Conservation (phyloP, 1,284 basidiomycete species). For the Trametes polyzona region DNA sequence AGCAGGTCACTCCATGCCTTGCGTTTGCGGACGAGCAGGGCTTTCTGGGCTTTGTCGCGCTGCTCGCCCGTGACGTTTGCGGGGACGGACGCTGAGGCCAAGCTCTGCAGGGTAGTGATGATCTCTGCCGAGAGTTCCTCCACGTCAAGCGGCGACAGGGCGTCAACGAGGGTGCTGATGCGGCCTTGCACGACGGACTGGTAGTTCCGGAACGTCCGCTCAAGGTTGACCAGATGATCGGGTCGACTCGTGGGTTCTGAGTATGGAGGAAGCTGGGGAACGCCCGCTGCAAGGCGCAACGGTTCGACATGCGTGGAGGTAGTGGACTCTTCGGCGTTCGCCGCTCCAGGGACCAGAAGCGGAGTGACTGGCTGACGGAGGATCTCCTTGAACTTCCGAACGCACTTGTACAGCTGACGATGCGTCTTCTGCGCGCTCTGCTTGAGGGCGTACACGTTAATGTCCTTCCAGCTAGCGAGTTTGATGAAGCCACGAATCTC, state of each 20-base stretch:
- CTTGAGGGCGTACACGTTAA: conserved; percentile 94
- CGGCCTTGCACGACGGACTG: conserved; percentile 44
- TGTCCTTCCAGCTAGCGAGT: conserved; percentile 97
- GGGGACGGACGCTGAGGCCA: conserved; percentile 61
- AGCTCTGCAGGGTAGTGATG: conserved; percentile 65
- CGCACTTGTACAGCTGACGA: conserved; percentile 88
- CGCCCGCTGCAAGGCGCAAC: conserved; percentile 5
- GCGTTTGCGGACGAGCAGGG: conserved; percentile 81
- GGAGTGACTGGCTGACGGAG: conserved; percentile 73
- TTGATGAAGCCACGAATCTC: conserved; percentile 89
- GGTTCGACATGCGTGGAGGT: neutral
- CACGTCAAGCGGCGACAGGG: conserved; percentile 44
- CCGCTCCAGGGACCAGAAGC: conserved; percentile 44
- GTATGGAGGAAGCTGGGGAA: conserved; percentile 14
- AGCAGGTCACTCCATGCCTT: conserved; percentile 93
- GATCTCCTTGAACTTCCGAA: conserved; percentile 92
- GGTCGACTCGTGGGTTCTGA: conserved; percentile 21
- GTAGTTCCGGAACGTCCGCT: conserved; percentile 54
- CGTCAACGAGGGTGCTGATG: conserved; percentile 48
- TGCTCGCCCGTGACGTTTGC: conserved; percentile 55
- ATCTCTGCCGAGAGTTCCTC: conserved; percentile 79
- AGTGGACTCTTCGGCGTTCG: conserved; percentile 41
- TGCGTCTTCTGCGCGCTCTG: conserved; percentile 93
- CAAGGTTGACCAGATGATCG: conserved; percentile 47
- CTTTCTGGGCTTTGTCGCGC: conserved; percentile 77